Conservation (phyloP, 2,329 filamentous ascomycete species). For the Torrubiella hemipterigena region DNA sequence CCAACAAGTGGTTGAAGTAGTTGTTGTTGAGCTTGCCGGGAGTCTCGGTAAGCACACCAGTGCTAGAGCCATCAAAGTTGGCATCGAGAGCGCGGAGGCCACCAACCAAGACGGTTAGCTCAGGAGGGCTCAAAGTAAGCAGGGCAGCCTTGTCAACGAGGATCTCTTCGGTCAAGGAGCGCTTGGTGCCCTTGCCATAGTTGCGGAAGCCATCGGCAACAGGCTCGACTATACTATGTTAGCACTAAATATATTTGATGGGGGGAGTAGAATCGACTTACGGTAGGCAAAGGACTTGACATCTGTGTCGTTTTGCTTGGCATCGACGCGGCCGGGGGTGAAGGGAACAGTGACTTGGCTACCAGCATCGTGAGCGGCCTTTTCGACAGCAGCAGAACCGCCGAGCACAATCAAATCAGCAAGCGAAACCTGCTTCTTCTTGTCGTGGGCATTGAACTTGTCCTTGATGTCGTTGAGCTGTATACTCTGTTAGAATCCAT, state of each 20-base stretch:
- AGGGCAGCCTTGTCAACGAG: conserved; percentile 62
- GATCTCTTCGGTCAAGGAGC: conserved; percentile 54
- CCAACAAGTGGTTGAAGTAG: conserved; percentile 71
- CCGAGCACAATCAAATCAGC: conserved; percentile 68
- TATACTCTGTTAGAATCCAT: not conserved
- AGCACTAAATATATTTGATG: conserved; percentile 55
- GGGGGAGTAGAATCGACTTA: conserved; percentile 40
- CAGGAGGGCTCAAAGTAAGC: conserved; percentile 57
- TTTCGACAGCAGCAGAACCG: conserved; percentile 60
- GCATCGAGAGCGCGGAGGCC: conserved; percentile 58
- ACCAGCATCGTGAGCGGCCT: conserved; percentile 43
- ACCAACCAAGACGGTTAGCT: conserved; percentile 59
- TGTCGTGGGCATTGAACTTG: conserved; percentile 49
- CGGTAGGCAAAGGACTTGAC: conserved; percentile 46
- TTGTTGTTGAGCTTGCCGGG: conserved; percentile 65
- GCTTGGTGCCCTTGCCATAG: conserved; percentile 52
- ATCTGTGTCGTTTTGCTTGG: conserved; percentile 62
- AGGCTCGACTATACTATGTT: conserved; percentile 47
- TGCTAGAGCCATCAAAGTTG: conserved; percentile 58
- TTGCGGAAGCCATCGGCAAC: conserved; percentile 68
- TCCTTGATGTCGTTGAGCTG: conserved; percentile 51
- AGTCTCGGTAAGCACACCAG: conserved; percentile 56
- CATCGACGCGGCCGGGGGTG: conserved; percentile 60
- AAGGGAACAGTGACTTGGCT: conserved; percentile 52
- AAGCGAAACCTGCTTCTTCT: conserved; percentile 60